A percentile compares a stretch with the other conserved stretches of the same genome.
Evolutionary conservation across 108 stramenopile species (phyloP).

Genomic region (Nitzschia putrida): DNA sequence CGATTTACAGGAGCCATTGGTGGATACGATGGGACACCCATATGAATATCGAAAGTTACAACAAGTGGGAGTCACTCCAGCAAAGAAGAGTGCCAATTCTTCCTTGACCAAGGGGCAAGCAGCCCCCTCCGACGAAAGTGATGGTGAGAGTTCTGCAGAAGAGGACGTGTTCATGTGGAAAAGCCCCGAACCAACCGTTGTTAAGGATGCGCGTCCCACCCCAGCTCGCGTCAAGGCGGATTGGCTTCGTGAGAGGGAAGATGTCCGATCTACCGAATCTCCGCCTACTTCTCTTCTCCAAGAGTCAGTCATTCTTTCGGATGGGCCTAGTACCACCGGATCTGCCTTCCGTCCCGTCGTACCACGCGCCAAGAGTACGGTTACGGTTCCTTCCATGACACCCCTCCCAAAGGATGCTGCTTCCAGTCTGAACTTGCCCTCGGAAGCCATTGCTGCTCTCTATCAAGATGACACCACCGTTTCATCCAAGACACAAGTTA

Average conservation of each 20-base stretch:
- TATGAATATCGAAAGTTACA: neutral
- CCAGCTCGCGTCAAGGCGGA: slow-evolving; percentile 21
- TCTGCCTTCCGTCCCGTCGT: slow-evolving; percentile 4
- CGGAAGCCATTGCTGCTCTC: neutral
- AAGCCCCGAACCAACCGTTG: neutral
- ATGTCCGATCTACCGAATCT: slow-evolving; percentile 5
- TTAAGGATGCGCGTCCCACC: slow-evolving; percentile 18
- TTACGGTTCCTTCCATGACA: neutral
- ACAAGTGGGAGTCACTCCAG: neutral
- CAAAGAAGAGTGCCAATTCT: no score
- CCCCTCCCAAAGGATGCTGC: neutral
- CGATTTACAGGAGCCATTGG: neutral
- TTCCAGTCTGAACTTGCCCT: neutral
- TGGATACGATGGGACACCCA: neutral
- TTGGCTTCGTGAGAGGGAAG: slow-evolving; percentile 20
- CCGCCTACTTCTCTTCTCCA: slow-evolving; percentile 25
- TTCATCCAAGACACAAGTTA: neutral
- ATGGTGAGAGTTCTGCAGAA: no score
- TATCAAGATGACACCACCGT: no score
- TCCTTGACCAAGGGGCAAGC: slow-evolving; percentile 5
- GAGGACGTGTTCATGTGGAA: slow-evolving; percentile 2
- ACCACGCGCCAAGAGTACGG: neutral
- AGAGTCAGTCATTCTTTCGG: slow-evolving; percentile 28
- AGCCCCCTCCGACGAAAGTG: no score
- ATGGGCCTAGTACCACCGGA: slow-evolving; percentile 3